Conservation (phyloP, 257 asterid genomes). For the Solanum clarkiae region DNA sequence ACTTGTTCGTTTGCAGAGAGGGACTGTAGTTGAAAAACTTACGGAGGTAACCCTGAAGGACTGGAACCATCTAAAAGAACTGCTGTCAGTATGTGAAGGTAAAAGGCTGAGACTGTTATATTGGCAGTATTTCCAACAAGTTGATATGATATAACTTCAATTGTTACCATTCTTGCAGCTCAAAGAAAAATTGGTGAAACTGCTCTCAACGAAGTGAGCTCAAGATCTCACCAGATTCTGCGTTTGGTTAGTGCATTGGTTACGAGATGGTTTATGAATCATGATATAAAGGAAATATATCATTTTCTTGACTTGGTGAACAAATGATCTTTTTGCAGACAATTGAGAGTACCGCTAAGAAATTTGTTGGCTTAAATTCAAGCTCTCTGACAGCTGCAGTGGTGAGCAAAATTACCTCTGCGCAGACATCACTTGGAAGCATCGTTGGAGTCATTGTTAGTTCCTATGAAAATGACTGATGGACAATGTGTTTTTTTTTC, state of each 20-base stretch:
- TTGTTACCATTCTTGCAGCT: slow-evolving; percentile 32
- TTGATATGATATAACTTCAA: not conserved
- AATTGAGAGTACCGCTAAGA: slow-evolving; percentile 64
- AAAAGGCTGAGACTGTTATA: slow-evolving; percentile 2
- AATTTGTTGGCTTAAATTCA: slow-evolving; percentile 28
- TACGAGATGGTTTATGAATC: not conserved
- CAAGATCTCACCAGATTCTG: slow-evolving; percentile 90
- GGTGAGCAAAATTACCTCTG: slow-evolving; percentile 33
- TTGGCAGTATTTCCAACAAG: not conserved
- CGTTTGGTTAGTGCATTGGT: slow-evolving; percentile 41
- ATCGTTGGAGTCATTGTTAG: not conserved
- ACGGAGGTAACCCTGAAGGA: slow-evolving; percentile 56
- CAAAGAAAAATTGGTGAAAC: slow-evolving; percentile 94
- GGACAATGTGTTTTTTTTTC: not conserved
- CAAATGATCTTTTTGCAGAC: slow-evolving; percentile 30
- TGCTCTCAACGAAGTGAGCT: slow-evolving; percentile 71
- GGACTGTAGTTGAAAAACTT: slow-evolving; percentile 78
- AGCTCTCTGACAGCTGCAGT: slow-evolving; percentile 72
- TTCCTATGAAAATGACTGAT: not conserved
- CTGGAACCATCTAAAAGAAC: slow-evolving; percentile 50
- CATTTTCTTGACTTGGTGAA: not conserved
- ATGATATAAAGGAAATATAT: not conserved
- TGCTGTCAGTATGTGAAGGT: slow-evolving; percentile 69
- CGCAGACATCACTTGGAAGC: not conserved
- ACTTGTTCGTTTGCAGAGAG: slow-evolving; percentile 35